phyloP scores from a whole-genome alignment of 2,329 filamentous ascomycete genomes.

The Cytospora schulzeri region DNA sequence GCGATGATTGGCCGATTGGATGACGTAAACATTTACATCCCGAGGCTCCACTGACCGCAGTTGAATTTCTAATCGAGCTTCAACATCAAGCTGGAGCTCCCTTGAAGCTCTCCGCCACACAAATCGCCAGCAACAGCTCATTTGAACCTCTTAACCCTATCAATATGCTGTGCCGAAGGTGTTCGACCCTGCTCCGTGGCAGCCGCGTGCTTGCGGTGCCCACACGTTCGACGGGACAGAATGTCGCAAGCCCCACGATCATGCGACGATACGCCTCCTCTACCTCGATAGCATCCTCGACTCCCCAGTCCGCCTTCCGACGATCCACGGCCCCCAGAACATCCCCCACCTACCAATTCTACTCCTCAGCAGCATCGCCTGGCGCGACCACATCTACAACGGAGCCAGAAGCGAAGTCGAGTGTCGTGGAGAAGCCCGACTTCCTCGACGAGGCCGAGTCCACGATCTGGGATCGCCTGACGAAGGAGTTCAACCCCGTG shows the following conservation, averaged over 20 bases:
- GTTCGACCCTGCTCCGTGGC: slow-evolving; percentile 15
- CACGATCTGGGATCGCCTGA: slow-evolving; percentile 58
- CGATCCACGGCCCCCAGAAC: neutral
- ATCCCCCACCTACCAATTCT: neutral
- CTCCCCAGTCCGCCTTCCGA: neutral
- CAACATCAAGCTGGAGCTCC: neutral
- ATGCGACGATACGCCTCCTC: slow-evolving; percentile 1
- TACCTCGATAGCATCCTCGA: neutral
- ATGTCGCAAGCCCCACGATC: slow-evolving; percentile 10
- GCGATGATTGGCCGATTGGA: slow-evolving; percentile 11
- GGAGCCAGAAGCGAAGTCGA: slow-evolving; percentile 23
- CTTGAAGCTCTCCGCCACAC: too few relatives aligned
- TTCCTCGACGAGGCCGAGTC: slow-evolving; percentile 59
- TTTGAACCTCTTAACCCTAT: neutral
- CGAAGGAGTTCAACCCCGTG: slow-evolving; percentile 52
- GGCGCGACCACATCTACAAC: slow-evolving; percentile 35
- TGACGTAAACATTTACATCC: neutral
- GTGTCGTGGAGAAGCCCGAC: slow-evolving; percentile 46
- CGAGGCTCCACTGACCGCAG: slow-evolving; percentile 7
- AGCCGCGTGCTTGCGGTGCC: neutral
- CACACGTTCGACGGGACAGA: neutral
- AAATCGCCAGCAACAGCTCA: neutral
- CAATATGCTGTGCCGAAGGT: slow-evolving; percentile 23
- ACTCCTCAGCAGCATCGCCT: slow-evolving; percentile 34
- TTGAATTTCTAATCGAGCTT: slow-evolving; percentile 3